phyloP scores from a whole-genome alignment of 306 rosid species.

The Canavalia gladiata region DNA sequence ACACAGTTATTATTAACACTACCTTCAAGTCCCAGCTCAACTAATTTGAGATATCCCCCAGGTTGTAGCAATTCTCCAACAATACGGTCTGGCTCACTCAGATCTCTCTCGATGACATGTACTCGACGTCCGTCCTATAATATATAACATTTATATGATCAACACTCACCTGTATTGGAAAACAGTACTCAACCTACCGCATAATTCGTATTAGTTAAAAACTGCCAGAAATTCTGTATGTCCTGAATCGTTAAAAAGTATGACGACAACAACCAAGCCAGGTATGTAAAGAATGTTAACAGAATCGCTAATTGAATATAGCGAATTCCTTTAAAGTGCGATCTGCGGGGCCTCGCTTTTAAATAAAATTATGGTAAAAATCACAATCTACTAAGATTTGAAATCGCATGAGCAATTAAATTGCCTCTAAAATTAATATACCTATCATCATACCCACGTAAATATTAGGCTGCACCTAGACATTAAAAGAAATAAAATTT shows the following conservation, averaged over 20 bases:
- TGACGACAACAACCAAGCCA: slow-evolving; percentile 20
- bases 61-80: slow-evolving; percentile 98
- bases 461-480: neutral
- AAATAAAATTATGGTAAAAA: neutral
- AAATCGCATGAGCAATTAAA: neutral
- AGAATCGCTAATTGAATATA: neutral
- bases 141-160: slow-evolving; percentile 30
- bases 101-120: slow-evolving; percentile 89
- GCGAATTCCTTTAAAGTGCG: neutral
- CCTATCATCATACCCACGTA: neutral
- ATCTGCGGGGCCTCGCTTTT: neutral
- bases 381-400: neutral
- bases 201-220: slow-evolving; percentile 9
- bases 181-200: slow-evolving; percentile 6
- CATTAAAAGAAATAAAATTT: neutral
- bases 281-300: neutral
- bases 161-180: slow-evolving; percentile 18
- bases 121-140: slow-evolving; percentile 92
- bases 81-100: slow-evolving; percentile 93
- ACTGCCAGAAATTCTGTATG: neutral
- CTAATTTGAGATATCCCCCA: slow-evolving; percentile 94
- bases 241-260: slow-evolving; percentile 18
- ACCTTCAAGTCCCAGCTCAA: slow-evolving; percentile 97
- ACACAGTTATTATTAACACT: slow-evolving; percentile 4
- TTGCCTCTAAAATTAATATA: neutral